A percentile compares a stretch with the other conserved stretches of the same genome.
Evolutionary conservation across 176 grass and related monocot genomes (phyloP).

Genomic region (Cocos nucifera): DNA sequence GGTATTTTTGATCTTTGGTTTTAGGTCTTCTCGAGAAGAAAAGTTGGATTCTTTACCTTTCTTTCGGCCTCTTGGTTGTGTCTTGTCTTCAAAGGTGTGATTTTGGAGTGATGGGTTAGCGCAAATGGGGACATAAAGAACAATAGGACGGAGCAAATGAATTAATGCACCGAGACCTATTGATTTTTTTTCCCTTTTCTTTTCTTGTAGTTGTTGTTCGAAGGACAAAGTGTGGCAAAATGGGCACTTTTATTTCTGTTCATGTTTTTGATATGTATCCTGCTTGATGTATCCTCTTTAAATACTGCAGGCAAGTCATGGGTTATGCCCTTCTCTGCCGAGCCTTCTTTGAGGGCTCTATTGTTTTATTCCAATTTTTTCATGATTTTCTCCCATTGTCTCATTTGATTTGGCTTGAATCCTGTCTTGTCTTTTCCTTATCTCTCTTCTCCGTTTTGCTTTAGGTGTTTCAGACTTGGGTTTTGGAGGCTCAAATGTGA

Average conservation of each 20-base stretch:
- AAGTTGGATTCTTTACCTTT: conserved; percentile 13
- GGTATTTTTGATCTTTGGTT: conserved; percentile 8
- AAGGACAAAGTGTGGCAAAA: neutral
- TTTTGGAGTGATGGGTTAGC: conserved; percentile 23
- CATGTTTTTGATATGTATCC: conserved; percentile 1
- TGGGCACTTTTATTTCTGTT: neutral
- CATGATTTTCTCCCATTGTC: neutral
- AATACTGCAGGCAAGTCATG: too few relatives aligned
- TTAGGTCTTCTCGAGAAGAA: conserved; percentile 18
- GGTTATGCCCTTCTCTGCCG: too few relatives aligned
- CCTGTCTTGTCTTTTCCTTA: neutral
- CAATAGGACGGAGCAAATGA: conserved; percentile 16
- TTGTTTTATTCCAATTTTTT: neutral
- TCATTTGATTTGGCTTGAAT: conserved; percentile 5
- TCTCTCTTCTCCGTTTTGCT: conserved; percentile 11
- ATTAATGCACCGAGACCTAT: neutral
- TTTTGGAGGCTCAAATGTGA: conserved; percentile 52
- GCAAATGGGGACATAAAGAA: conserved; percentile 12
- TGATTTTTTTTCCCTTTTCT: neutral
- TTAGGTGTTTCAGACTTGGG: conserved; percentile 29
- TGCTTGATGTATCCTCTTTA: conserved; percentile 9
- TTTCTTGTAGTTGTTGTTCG: too few relatives aligned
- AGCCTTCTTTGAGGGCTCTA: conserved; percentile 1
- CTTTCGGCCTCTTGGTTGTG: conserved; percentile 34
- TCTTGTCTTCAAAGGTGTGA: conserved; percentile 37